Conservation (phyloP, 306 rosid species). For the Medicago ruthenica region DNA sequence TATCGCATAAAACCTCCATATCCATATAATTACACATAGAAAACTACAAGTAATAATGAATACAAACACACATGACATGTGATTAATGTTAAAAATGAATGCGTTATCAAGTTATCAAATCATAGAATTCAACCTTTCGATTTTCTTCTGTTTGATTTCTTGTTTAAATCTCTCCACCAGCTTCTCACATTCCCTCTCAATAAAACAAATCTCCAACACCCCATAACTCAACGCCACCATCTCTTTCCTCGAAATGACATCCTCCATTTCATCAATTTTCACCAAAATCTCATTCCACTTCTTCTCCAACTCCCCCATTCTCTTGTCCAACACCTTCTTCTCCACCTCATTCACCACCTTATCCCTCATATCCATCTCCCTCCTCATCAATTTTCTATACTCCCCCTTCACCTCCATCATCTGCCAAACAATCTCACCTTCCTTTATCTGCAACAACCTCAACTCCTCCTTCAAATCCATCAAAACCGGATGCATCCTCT, state of each 20-base stretch:
- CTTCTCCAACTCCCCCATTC: conserved; percentile 57
- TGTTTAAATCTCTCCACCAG: conserved; percentile 66
- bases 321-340: conserved; percentile 57
- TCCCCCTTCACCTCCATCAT: conserved; percentile 53
- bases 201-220: conserved; percentile 74
- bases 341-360: conserved; percentile 45
- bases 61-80: background rate
- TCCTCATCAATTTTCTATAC: conserved; percentile 43
- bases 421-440: conserved; percentile 54
- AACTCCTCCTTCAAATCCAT: conserved; percentile 56
- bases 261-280: conserved; percentile 65
- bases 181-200: conserved; percentile 84
- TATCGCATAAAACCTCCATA: no score
- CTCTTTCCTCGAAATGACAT: conserved; percentile 65
- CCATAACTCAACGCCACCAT: conserved; percentile 74
- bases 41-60: conserved; percentile 27
- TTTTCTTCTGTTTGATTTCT: conserved; percentile 58
- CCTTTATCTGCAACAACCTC: conserved; percentile 46
- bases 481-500: conserved; percentile 56
- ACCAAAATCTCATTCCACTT: conserved; percentile 67
- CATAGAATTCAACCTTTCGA: conserved; percentile 52
- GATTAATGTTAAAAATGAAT: conserved; percentile 7
- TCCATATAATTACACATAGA: background rate
- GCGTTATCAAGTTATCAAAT: conserved; percentile 21
- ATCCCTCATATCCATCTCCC: conserved; percentile 43